Evolutionary conservation across 1,139 yeast genomes (phyloP), one percentile per base, ranked within the genome.

Genomic region (Sugiyamaella sp.): DNA sequence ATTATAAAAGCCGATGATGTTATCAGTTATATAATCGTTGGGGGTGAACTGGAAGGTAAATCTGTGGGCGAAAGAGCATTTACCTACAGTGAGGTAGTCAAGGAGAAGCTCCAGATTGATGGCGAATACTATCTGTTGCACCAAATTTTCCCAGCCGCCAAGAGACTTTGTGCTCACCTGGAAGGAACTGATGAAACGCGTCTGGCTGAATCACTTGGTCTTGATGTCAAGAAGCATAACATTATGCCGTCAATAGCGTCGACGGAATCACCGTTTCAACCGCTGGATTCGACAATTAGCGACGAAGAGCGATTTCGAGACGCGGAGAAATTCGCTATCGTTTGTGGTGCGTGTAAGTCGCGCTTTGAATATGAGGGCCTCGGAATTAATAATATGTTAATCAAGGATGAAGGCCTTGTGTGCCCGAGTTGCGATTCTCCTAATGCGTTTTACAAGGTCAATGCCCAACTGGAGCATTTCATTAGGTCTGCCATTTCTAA

Each of bases 71-170:
- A 85, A 57, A 78, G 97, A 56, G 96, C 97, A 0, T 78, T 89
- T 57, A 82, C 96, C 0, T 75, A 89, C 55, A 83, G 81, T 61
- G 97, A 89, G 64, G 80, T 88, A 17, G 72, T 85, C 66, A 70
- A 74, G 25, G 71, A 74, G 16, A 74, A 78, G 6, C 78, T 85
- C 58, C 76, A 71, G 57, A 90, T 95, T 1, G 99, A 95, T 70
- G 79, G 89, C 1, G 78, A 75, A 42, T 91, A 80, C 67, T 95
- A 95, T 67, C 75, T 91, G 63, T 95, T 86, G 60, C 87, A 89
- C 67, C 99, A 95, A 71, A 80, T 95, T 14, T 82, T 86, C 66
- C 93, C 96, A 1, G 98, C 98, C 1, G 85, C 93, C 12, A 95
- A 89, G 66, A 85, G 99, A 71, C 75, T 95, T 52, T 76, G 93